A percentile compares a stretch with the other conserved stretches of the same genome.
phyloP scores from a whole-genome alignment of 83 land plant genomes.

The Thuja plicata region DNA sequence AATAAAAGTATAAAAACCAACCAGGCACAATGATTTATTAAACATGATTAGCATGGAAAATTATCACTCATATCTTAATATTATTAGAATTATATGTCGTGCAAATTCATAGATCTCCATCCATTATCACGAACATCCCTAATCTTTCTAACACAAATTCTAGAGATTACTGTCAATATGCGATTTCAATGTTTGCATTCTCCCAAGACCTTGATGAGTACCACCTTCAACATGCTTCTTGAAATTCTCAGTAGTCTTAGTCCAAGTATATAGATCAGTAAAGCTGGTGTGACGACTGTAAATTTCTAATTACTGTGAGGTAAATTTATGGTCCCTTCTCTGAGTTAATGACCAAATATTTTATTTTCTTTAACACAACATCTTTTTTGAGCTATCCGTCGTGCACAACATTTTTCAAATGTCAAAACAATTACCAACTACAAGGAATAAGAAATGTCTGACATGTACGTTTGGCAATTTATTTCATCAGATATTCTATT shows the following conservation, averaged over 20 bases:
- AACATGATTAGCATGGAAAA: neutral
- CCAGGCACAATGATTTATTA: too few species aligned
- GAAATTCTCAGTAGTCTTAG: neutral
- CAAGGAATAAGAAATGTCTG: neutral
- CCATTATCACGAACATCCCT: neutral
- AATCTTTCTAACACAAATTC: neutral
- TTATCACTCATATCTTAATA: neutral
- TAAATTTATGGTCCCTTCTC: neutral
- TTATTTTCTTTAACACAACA: neutral
- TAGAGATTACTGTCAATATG: neutral
- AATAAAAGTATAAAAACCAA: too few species aligned
- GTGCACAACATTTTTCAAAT: neutral
- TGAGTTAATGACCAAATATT: neutral
- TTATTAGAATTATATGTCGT: neutral
- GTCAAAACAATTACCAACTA: neutral
- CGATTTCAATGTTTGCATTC: neutral
- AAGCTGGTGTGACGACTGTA: neutral
- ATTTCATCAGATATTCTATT: slow-evolving; percentile 79
- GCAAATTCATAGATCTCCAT: neutral
- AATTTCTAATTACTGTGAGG: neutral
- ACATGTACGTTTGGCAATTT: slow-evolving; percentile 9
- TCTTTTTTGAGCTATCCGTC: neutral
- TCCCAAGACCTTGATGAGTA: neutral
- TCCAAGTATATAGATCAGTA: neutral
- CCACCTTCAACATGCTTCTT: neutral